Percentiles rank a stretch among this genome's conserved stretches.
Evolutionary conservation across 345 rosid species (phyloP).

Genomic region (Hypericum perforatum): DNA sequence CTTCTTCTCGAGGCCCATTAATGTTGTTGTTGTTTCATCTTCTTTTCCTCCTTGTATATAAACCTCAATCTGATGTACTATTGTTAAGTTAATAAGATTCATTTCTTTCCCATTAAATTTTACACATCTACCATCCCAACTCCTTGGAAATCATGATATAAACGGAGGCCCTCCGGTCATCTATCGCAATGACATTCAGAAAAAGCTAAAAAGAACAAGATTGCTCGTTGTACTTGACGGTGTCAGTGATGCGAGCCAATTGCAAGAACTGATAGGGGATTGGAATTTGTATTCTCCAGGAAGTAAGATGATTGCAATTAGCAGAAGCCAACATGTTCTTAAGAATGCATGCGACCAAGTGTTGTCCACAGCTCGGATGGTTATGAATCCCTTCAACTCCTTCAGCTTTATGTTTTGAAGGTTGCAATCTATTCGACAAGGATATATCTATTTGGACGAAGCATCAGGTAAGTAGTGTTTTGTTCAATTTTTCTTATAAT

Average conservation of each 20-base stretch:
- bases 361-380: background rate
- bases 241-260: background rate
- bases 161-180: background rate
- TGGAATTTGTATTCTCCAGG: background rate
- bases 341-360: background rate
- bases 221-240: background rate
- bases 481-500: too few species aligned
- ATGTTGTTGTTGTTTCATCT: too few species aligned
- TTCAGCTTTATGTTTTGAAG: background rate
- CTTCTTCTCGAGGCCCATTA: too few species aligned
- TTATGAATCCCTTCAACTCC: background rate
- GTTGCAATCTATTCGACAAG: too few species aligned
- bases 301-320: background rate
- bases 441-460: too few species aligned
- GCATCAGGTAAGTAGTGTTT: background rate
- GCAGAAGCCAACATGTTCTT: background rate
- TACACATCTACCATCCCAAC: too few species aligned
- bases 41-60: too few species aligned
- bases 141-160: background rate
- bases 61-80: too few species aligned
- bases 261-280: background rate
- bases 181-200: background rate
- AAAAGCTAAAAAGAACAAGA: background rate
- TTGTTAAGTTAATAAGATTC: too few species aligned
- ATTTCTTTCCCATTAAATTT: too few species aligned